A percentile compares a stretch with the other conserved stretches of the same genome.
Evolutionary conservation across 2,329 filamentous ascomycete genomes (phyloP).

Genomic region (Aspergillus cejpii): DNA sequence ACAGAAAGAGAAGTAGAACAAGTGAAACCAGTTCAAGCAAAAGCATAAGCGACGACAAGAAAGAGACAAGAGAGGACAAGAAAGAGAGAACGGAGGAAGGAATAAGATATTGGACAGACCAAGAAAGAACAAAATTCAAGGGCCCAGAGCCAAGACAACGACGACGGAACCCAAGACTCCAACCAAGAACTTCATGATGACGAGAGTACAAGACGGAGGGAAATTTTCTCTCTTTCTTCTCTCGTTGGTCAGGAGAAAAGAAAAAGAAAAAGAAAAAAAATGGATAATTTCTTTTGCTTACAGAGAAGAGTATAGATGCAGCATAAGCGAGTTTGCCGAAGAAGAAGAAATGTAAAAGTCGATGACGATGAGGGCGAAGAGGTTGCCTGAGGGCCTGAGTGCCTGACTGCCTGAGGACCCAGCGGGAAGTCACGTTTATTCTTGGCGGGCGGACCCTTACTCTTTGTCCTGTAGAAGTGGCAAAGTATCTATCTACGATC

Average conservation of each 20-base stretch:
- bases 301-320: background rate
- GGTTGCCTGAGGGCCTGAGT: too few relatives aligned
- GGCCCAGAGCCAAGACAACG: slow-evolving; percentile 12
- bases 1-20: slow-evolving; percentile 4
- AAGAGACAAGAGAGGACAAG: slow-evolving; percentile 10
- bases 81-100: slow-evolving; percentile 5
- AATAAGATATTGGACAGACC: slow-evolving; percentile 12
- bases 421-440: slow-evolving; percentile 4
- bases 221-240: background rate
- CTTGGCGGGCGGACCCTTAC: slow-evolving; percentile 15
- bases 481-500: too few relatives aligned
- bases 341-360: background rate
- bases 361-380: background rate
- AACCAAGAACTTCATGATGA: background rate
- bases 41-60: slow-evolving; percentile 8
- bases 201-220: background rate
- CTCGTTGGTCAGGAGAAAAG: background rate
- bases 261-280: background rate
- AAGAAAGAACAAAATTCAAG: slow-evolving; percentile 11
- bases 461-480: too few relatives aligned
- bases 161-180: slow-evolving; percentile 3
- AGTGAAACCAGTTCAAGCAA: slow-evolving; percentile 3
- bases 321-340: background rate
- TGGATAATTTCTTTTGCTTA: background rate
- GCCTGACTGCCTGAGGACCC: background rate